Evolutionary conservation across 208 protist genomes (phyloP), one percentile per base, ranked within the genome.

Genomic region (Crithidia acanthocephali): DNA sequence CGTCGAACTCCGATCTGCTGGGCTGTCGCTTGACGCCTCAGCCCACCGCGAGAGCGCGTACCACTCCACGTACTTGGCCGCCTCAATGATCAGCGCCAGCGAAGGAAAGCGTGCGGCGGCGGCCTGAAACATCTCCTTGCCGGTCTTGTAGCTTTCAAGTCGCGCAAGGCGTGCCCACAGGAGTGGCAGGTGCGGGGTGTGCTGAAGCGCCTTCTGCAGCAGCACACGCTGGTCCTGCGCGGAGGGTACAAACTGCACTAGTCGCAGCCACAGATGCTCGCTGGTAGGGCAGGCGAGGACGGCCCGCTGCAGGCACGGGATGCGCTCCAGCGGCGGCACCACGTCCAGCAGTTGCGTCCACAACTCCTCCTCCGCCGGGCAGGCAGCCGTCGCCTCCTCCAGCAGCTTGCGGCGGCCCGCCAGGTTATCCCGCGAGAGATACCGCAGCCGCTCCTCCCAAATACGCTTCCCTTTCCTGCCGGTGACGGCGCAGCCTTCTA

Each of bases 41-140:
- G 75, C 68, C 75, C 82, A 83, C 30, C 74, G 73, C 0, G 57
- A 61, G 33, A 80, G 50, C 51, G 76, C 73, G 40, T 78, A 62
- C 83, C 82, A 86, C 63, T 95, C 91, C 40, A 84, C 88, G 68
- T 88, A 95, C 72, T 93, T 95, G 30, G 82, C 72, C 0, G 88
- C 86, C 71, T 95, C 91, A 25, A 94, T 68, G 30, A 87, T 72
- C 32, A 95, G 83, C 57, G 83, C 72, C 40, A 94, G 67, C 11
- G 88, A 92, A 20, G 80, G 81, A 68, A 90, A 84, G 59, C 79
- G 77, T 44, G 78, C 76, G 13, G 77, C 79, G 10, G 85, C 88
- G 1, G 81, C 82, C 25, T 81, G 85, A 59, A 95, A 93, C 50
- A 95, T 85, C 10, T 83, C 77, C 52, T 84, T 84, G 20, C 88